Evolutionary conservation across 306 rosid genomes (phyloP).

Genomic region (Pyrus bretschneideri): DNA sequence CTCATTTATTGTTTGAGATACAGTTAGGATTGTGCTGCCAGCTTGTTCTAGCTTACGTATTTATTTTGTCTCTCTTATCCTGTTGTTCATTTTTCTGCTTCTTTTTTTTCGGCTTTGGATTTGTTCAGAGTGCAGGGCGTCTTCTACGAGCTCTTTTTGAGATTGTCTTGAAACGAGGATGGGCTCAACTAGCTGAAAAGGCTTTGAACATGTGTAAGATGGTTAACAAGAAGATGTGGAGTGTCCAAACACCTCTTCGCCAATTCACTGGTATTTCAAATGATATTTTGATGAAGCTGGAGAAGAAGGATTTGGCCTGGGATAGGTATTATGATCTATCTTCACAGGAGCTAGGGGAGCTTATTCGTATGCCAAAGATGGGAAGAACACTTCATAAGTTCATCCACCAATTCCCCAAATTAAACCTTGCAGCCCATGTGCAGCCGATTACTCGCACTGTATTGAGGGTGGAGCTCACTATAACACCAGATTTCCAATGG

Average conservation of each 20-base stretch:
- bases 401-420: constrained; percentile 85
- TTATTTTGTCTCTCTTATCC: background rate
- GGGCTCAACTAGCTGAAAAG: constrained; percentile 93
- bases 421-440: constrained; percentile 91
- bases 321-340: constrained; percentile 92
- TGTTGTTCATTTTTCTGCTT: background rate
- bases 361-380: constrained; percentile 72
- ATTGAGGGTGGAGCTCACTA: constrained; percentile 81
- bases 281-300: constrained; percentile 69
- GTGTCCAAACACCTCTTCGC: constrained; percentile 87
- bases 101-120: background rate
- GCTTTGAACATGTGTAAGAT: constrained; percentile 90
- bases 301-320: constrained; percentile 94
- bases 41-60: background rate
- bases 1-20: background rate
- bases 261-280: constrained; percentile 74
- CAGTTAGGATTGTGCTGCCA: background rate
- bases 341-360: constrained; percentile 90
- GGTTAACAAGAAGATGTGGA: constrained; percentile 92
- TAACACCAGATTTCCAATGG: constrained; percentile 94
- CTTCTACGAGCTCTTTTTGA: constrained; percentile 97
- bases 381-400: constrained; percentile 81
- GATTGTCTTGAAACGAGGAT: constrained; percentile 83
- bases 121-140: constrained; percentile 80
- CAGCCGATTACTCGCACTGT: constrained; percentile 92